phyloP scores from a whole-genome alignment of 371 early-diverging fungal species.

The Rhizoclosmatium hyalinum region DNA sequence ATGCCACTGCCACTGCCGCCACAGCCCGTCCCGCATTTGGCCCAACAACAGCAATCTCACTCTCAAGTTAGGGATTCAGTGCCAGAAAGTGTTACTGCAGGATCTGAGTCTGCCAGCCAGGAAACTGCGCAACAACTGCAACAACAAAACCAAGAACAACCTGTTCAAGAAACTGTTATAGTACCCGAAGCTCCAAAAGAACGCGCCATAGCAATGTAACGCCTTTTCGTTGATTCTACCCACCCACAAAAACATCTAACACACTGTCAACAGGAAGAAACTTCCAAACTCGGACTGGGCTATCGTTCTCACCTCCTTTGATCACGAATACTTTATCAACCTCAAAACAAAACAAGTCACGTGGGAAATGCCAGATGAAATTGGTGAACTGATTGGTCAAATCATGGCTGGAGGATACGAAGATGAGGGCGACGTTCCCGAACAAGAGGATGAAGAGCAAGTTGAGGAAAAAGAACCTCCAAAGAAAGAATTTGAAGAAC shows the following conservation, averaged over 20 bases:
- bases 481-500: slow-evolving; percentile 19
- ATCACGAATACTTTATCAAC: slow-evolving; percentile 80
- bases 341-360: slow-evolving; percentile 68
- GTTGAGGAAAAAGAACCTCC: slow-evolving; percentile 30
- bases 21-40: background rate
- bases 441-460: slow-evolving; percentile 26
- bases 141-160: background rate
- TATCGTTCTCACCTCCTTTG: slow-evolving; percentile 73
- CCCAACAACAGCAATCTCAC: background rate
- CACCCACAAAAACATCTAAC: background rate
- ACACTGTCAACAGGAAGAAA: slow-evolving; percentile 31
- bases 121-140: background rate
- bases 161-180: background rate
- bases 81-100: background rate
- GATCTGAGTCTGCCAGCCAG: background rate
- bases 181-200: background rate
- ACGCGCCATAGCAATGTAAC: slow-evolving; percentile 6
- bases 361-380: slow-evolving; percentile 72
- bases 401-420: slow-evolving; percentile 42
- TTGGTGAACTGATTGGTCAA: slow-evolving; percentile 49
- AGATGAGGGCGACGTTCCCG: slow-evolving; percentile 32
- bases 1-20: slow-evolving; percentile 9
- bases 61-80: background rate
- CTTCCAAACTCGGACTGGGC: slow-evolving; percentile 79
- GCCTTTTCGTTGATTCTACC: background rate